Evolutionary conservation across 148 eudicot genomes (phyloP), one percentile per base, ranked within the genome.

Genomic region (Silene conica): DNA sequence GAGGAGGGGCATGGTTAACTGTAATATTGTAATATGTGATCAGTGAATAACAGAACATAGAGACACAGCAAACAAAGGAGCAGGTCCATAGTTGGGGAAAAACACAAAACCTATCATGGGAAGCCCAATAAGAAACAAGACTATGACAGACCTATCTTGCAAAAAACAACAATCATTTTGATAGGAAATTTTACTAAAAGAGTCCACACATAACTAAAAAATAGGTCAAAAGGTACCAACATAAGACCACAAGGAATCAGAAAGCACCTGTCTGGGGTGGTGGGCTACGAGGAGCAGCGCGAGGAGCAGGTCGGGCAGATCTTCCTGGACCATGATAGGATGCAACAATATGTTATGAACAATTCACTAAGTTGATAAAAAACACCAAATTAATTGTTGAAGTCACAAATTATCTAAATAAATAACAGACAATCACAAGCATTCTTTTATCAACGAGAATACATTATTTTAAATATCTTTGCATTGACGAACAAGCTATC

Each of bases 241-340:
- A 41, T n/a, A 0, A 7, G 20, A 56, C 60, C 50, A 4, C 21
- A 43, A 8, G 25, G 18, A 65, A 10, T 14, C 19, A 26, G 66
- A 67, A 12, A 71, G 12, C 45, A 88, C 96, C 96, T 80, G 75
- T 81, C 67, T 87, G 87, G 52, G 93, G 91, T 58, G 91, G 89
- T 23, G 84, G 78, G 78, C 74, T 87, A 28, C 97, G 88, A 11
- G 85, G 75, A 63, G 97, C 90, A 20, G 88, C 58, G 23, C 90
- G 96, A 68, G 94, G 86, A 74, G 96, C 87, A 7, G 90, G 82
- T 60, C 92, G 97, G 56, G 96, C 84, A 61, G 96, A 77, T 75
- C 93, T 84, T 87, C 97, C 97, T 92, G 88, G 38, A 71, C 18
- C 34, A 75, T 41, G 6, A 63, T 7, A n/a, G 0, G 31, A 60